Conservation (phyloP, 2,329 filamentous ascomycete species). For the Dactylellina haptotyla region DNA sequence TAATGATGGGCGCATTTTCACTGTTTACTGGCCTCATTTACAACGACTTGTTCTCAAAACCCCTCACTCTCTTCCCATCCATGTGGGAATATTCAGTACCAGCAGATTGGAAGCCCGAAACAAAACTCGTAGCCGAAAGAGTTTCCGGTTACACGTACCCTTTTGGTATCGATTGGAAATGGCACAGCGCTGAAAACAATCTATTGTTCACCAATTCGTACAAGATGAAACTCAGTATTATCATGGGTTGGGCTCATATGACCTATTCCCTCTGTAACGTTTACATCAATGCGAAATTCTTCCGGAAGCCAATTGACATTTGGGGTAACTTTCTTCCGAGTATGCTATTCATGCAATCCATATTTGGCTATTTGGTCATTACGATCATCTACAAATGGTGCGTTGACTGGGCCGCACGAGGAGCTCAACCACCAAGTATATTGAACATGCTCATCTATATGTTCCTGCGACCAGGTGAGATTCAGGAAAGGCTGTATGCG, state of each 20-base stretch:
- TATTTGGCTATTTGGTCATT: constrained; percentile 94
- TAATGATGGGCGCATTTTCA: constrained; percentile 97
- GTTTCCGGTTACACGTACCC: constrained; percentile 86
- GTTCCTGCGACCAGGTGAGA: constrained; percentile 86
- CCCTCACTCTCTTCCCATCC: constrained; percentile 85
- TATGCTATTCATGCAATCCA: constrained; percentile 99
- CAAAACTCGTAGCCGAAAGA: constrained; percentile 73
- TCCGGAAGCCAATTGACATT: constrained; percentile 93
- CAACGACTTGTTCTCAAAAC: constrained; percentile 96
- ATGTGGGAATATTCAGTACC: constrained; percentile 85
- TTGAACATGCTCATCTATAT: constrained; percentile 99
- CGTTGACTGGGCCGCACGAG: constrained; percentile 80
- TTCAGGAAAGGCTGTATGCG: constrained; percentile 75
- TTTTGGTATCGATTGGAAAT: constrained; percentile 93
- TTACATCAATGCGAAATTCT: constrained; percentile 91
- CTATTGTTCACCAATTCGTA: constrained; percentile 97
- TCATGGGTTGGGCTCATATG: constrained; percentile 98
- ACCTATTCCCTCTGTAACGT: constrained; percentile 95
- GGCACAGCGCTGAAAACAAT: constrained; percentile 95
- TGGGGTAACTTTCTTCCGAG: constrained; percentile 97
- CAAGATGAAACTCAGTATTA: constrained; percentile 99
- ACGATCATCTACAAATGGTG: constrained; percentile 98
- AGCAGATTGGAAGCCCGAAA: constrained; percentile 72
- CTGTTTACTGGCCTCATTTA: constrained; percentile 97
- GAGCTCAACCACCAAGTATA: constrained; percentile 79